Evolutionary conservation across 1,284 basidiomycete genomes (phyloP), one percentile per base, ranked within the genome.

Genomic region (Psilocybe mexicana): DNA sequence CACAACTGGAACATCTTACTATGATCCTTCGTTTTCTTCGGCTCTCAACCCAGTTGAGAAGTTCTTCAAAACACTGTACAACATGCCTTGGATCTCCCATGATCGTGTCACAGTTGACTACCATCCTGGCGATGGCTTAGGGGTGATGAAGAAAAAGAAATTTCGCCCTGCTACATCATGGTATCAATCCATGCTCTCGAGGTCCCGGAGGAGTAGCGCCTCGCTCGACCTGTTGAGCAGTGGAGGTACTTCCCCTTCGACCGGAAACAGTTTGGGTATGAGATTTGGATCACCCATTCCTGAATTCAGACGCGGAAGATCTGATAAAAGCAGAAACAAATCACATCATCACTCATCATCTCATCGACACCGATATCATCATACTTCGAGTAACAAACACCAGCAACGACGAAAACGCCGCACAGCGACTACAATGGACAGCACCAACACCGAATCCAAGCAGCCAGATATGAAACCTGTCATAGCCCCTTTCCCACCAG

Each of bases 41-140:
- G 68, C 75, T 54, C 69, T 76, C 44, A 71, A 69, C 51, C 72
- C 73, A 1, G 61, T 75, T 6, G 71, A 70, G 49, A 68, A 71
- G 12, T 78, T 78, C 55, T 70, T 76, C 63, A 67, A 70, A 36
- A 69, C 67, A 6, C 57, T 78, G 5, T 74, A 75, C 44, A 59
- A 69, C 46, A 66, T 78, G 59, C 76, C 76, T 2, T 78, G 76
- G 76, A 68, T 76, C 23, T 70, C 76, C 10, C 63, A 68, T 24
- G 70, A 75, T 6, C 67, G 76, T 24, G 68, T 77, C 53, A 76
- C 76, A 0, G 68, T 70, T 1, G 76, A 78, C 55, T 78, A 75
- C 52, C 61, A 65, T 6, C 73, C 74, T 8, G 67, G 66, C 10
- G 65, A 63, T 25, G 67, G 67, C 0, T 43, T 59, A 53, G 65